phyloP scores from a whole-genome alignment of 306 rosid species.

The Citrullus mucosospermus region DNA sequence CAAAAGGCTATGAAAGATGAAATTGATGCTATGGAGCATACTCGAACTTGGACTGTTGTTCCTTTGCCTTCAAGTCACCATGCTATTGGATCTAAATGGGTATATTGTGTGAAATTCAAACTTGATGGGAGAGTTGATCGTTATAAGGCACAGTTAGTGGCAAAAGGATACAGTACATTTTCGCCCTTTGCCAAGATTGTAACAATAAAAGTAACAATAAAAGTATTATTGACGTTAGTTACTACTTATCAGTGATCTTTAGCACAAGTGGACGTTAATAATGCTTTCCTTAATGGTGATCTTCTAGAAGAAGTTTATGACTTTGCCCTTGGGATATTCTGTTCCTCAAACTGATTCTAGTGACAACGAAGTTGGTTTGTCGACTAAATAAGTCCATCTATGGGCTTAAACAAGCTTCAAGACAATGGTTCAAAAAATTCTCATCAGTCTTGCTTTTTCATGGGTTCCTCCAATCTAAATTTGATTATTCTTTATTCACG shows the following conservation, averaged over 20 bases:
- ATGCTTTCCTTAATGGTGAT: neutral
- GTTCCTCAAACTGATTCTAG: accelerated
- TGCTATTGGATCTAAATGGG: no score
- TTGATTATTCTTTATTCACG: neutral
- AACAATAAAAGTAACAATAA: neutral
- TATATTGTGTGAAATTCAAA: no score
- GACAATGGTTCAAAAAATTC: neutral
- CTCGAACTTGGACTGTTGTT: no score
- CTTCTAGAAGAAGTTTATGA: neutral
- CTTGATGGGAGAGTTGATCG: neutral
- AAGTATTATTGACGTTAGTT: neutral
- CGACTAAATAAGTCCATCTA: no score
- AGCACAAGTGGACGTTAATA: neutral
- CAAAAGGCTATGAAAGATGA: no score
- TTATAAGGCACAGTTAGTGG: neutral
- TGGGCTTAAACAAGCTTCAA: neutral
- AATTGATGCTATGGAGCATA: no score
- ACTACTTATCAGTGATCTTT: neutral
- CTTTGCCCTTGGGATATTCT: neutral
- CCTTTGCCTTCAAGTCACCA: no score
- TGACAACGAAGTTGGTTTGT: neutral
- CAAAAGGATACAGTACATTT: neutral
- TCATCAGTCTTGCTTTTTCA: neutral
- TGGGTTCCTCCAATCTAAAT: neutral
- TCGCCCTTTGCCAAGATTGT: neutral